Evolutionary conservation across 257 asterid species (phyloP), one percentile per base, ranked within the genome.

Genomic region (Ballota nigra): DNA sequence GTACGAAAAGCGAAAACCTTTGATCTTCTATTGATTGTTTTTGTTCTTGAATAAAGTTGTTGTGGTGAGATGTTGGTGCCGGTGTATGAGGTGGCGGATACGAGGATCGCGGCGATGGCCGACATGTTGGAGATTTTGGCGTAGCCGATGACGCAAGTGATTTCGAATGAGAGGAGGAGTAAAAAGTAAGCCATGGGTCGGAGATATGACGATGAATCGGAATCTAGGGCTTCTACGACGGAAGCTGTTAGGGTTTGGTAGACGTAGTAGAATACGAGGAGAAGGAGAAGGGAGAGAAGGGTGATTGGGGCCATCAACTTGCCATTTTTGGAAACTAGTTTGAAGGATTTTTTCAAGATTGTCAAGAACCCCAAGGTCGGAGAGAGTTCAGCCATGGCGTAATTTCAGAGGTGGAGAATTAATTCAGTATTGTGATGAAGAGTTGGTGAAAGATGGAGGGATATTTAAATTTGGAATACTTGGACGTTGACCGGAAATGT

Each of bases 261-360:
- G 61, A 60, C 7, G 73, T 26, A 56, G 4, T 1, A 13, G 81
- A 72, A 80, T 11, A 59, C 29, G 18, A 77, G 52, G 58, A 72
- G 8, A 5, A 74, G 51, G 31, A 74, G 51, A 26, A 79, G 49
- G 19, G 82, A 58, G 51, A 77, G 47, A 13, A 58, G n/a, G 73
- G 73, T 40, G 34, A 75, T 66, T 56, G 62, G 8, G 6, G 85
- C 74, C 67, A 76, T 52, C 56, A 76, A 57, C 41, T 61, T 83
- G n/a, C 68, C 72, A 63, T 76, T 83, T 63, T 16, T 75, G 8
- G 67, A 45, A 4, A 72, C 9, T 28, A 80, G 45, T 71, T 75
- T 68, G 26, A 68, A 43, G 74, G 83, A 78, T 22, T 87, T 70
- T 6, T 4, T 66, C 2, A 83, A 15, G 40, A 78, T 78, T 43